Evolutionary conservation across 192 early-diverging fungal genomes (phyloP).

Genomic region (Coemansia sp.): DNA sequence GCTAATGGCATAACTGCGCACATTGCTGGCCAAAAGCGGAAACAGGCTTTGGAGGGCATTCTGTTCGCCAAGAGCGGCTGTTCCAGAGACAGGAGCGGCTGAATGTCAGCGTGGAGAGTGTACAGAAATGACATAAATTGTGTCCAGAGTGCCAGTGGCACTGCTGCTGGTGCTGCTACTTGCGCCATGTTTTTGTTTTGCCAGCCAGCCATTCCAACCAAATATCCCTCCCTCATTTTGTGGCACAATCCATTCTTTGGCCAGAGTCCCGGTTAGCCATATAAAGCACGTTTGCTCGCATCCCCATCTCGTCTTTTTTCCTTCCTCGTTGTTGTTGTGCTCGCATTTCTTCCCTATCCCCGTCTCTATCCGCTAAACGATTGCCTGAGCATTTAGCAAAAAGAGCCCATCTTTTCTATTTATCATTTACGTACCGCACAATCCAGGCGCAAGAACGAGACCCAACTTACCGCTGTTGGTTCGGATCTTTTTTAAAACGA

Average conservation of each 20-base stretch:
- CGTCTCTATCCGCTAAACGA: constrained; percentile 6
- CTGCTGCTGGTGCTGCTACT: background rate
- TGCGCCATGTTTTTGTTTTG: constrained; percentile 6
- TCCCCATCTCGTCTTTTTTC: background rate
- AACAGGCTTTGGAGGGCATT: background rate
- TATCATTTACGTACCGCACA: background rate
- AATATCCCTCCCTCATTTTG: constrained; percentile 14
- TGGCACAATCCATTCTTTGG: constrained; percentile 4
- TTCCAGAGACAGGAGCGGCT: background rate
- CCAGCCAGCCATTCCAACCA: background rate
- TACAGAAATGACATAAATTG: background rate
- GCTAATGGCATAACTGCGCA: constrained; percentile 14
- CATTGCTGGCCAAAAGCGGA: constrained; percentile 9
- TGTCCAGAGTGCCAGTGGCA: background rate
- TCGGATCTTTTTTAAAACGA: background rate
- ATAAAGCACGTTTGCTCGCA: constrained; percentile 3
- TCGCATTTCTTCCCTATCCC: background rate
- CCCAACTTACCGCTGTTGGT: background rate
- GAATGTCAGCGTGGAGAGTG: background rate
- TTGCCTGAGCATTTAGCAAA: background rate
- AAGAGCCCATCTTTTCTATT: background rate
- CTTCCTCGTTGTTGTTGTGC: constrained; percentile 1
- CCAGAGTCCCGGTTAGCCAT: constrained; percentile 4
- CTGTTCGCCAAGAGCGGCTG: background rate
- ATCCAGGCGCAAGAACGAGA: background rate